phyloP scores from a whole-genome alignment of 441 rosid genomes.

The Theobroma grandiflorum region DNA sequence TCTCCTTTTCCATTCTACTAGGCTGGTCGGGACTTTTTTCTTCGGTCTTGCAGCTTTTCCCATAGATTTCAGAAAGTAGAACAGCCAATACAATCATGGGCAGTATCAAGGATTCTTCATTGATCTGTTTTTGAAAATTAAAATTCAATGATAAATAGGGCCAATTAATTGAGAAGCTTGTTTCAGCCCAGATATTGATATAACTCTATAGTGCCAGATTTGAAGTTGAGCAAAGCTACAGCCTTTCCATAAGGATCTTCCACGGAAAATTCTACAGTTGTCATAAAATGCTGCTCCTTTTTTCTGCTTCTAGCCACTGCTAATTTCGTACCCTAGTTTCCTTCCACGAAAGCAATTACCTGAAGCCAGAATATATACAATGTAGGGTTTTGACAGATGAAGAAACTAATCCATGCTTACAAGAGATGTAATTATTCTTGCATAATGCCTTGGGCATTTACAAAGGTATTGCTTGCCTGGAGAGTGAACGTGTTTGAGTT shows the following conservation, averaged over 20 bases:
- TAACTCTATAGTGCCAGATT: neutral
- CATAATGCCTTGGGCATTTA: neutral
- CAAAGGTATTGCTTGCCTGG: neutral
- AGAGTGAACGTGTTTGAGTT: neutral
- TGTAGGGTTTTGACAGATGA: neutral
- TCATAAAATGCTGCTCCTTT: neutral
- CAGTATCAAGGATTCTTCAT: neutral
- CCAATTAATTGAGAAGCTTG: neutral
- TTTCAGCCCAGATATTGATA: neutral
- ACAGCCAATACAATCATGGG: conserved; percentile 4
- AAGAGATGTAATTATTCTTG: neutral
- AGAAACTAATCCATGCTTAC: neutral
- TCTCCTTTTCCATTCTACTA: neutral
- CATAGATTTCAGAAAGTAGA: neutral
- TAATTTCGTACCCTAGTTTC: neutral
- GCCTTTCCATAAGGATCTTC: neutral
- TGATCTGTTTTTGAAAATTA: neutral
- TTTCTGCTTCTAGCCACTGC: neutral
- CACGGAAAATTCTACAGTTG: neutral
- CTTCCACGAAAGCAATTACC: neutral
- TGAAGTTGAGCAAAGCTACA: neutral
- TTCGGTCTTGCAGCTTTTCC: neutral
- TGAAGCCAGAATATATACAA: neutral
- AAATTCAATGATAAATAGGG: neutral
- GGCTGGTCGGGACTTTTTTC: neutral